Evolutionary conservation across 2,329 filamentous ascomycete species (phyloP).

Genomic region (Diaporthe sp.): DNA sequence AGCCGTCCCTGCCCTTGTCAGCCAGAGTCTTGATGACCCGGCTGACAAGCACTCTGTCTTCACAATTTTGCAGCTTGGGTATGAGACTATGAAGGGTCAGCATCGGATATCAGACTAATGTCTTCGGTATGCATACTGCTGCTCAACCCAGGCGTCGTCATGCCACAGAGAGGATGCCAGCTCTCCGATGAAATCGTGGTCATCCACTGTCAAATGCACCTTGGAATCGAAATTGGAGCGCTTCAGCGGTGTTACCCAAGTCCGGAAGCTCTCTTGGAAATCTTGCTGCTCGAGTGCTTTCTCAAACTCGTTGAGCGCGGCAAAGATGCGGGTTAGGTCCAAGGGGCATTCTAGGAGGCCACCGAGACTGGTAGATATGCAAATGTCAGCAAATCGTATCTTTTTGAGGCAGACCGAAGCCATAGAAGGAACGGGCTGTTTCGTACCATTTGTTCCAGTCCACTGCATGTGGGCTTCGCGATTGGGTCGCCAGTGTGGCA

Average conservation of each 20-base stretch:
- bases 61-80: not conserved
- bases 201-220: not conserved
- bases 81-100: conserved; percentile 11
- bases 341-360: not conserved
- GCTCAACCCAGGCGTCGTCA: conserved; percentile 18
- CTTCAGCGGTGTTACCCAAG: not conserved
- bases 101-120: too few species aligned
- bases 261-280: not conserved
- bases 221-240: not conserved
- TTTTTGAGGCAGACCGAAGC: not conserved
- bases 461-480: not conserved
- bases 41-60: not conserved
- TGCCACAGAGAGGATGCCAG: not conserved
- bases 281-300: not conserved
- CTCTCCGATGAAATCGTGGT: not conserved
- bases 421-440: not conserved
- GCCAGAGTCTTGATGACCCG: not conserved
- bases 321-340: conserved; percentile 6
- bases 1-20: not conserved
- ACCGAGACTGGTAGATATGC: not conserved
- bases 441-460: conserved; percentile 10
- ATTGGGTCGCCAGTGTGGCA: not conserved
- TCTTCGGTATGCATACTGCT: not conserved
- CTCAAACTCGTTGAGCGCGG: not conserved
- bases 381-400: not conserved